Evolutionary conservation across 305 asterid species (phyloP).

Genomic region (Withania somnifera): DNA sequence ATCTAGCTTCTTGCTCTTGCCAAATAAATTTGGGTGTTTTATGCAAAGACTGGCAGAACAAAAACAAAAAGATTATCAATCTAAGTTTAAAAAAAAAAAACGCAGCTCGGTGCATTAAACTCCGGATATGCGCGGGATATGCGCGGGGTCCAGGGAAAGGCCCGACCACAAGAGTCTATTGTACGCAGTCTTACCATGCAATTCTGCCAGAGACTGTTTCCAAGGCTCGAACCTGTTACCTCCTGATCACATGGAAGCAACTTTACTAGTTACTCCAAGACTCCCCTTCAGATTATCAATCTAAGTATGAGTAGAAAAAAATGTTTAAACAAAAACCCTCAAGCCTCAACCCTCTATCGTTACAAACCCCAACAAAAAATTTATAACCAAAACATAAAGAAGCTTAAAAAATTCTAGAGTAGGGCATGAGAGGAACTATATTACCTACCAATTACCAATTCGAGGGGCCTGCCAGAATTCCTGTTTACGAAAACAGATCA

Average conservation of each 20-base stretch:
- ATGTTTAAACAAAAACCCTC: not conserved
- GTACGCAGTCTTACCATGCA: no score
- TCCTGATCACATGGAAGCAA: no score
- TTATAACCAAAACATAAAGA: not conserved
- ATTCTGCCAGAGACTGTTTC: no score
- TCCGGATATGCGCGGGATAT: no score
- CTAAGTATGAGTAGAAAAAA: not conserved
- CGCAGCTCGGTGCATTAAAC: no score
- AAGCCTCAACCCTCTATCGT: not conserved
- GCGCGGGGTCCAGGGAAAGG: no score
- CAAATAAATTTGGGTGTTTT: slow-evolving; percentile 90
- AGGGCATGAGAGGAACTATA: not conserved
- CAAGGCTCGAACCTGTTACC: no score
- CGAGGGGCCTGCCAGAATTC: slow-evolving; percentile 62
- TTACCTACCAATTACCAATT: slow-evolving; percentile 87
- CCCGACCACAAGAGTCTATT: no score
- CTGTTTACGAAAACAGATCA: slow-evolving; percentile 31
- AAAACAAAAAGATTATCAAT: not conserved
- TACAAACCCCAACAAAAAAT: not conserved
- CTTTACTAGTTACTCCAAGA: no score
- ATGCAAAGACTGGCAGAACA: slow-evolving; percentile 58
- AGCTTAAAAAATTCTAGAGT: not conserved
- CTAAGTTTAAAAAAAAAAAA: not conserved
- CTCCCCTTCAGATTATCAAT: not conserved
- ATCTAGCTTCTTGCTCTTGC: slow-evolving; percentile 94